These are phyloP conservation scores for Venturia effusa DNA, from an alignment of 2,329 filamentous ascomycete genomes.

Conservation along the genomic window DNA sequence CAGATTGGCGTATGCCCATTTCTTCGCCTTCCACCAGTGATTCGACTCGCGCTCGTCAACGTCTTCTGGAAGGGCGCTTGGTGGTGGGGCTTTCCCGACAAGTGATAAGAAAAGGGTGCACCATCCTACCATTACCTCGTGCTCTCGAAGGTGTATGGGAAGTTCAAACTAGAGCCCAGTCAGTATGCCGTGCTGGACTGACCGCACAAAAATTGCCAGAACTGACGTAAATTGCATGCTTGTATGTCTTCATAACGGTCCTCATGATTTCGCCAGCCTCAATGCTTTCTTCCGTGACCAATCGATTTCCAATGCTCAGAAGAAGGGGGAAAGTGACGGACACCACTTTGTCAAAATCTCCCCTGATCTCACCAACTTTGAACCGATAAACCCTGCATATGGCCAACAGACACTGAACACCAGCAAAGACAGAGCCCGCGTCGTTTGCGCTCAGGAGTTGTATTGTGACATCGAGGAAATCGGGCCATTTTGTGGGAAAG, in stretches of 20 bases:
- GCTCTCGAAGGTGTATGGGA: constrained; percentile 63
- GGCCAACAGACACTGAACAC: constrained; percentile 84
- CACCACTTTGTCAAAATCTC: constrained; percentile 90
- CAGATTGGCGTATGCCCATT: constrained; percentile 97
- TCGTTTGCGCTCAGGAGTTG: constrained; percentile 82
- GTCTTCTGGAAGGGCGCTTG: constrained; percentile 67
- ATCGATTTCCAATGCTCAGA: constrained; percentile 72
- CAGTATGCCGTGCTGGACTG: constrained; percentile 15
- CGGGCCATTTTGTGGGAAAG: constrained; percentile 88
- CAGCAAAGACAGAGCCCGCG: constrained; percentile 77
- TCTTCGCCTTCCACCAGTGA: constrained; percentile 99
- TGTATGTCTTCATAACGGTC: constrained; percentile 90
- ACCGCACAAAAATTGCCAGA: constrained; percentile 13
- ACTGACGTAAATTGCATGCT: constrained; percentile 91
- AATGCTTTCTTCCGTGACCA: constrained; percentile 82
- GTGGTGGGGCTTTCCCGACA: constrained; percentile 73
- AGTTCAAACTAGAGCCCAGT: constrained; percentile 63
- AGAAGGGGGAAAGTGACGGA: constrained; percentile 82
- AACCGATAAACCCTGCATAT: constrained; percentile 95
- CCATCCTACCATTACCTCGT: constrained; percentile 83
- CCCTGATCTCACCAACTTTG: constrained; percentile 71
- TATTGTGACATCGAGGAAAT: constrained; percentile 85
- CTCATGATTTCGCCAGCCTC: constrained; percentile 97
- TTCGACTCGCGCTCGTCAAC: constrained; percentile 80
- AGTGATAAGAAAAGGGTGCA: constrained; percentile 89